phyloP scores from a whole-genome alignment of 2,329 filamentous ascomycete species.

The Trichoderma sp. region DNA sequence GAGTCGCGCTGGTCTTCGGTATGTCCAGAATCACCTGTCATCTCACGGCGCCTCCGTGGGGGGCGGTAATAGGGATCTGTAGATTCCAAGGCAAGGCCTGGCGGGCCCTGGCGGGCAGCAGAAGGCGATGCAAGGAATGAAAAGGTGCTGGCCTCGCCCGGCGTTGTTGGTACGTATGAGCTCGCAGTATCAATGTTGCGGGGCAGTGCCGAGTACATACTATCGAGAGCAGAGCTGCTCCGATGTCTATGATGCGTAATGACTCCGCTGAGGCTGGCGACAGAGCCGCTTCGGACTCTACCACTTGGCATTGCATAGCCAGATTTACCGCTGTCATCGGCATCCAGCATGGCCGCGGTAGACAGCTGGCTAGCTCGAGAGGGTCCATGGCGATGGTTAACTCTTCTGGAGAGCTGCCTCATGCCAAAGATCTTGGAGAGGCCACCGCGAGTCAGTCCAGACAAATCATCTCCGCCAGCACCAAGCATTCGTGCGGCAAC shows the following conservation, averaged over 20 bases:
- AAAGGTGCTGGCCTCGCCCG: conserved; percentile 70
- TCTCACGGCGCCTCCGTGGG: conserved; percentile 71
- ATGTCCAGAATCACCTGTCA: conserved; percentile 48
- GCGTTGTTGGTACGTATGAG: conserved; percentile 73
- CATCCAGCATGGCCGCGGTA: conserved; percentile 76
- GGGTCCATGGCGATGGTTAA: conserved; percentile 63
- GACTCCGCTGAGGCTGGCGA: conserved; percentile 59
- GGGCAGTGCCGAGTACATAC: conserved; percentile 47
- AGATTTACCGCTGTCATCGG: conserved; percentile 67
- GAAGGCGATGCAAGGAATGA: conserved; percentile 69
- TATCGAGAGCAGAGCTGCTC: conserved; percentile 61
- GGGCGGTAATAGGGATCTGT: conserved; percentile 88
- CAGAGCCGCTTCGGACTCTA: conserved; percentile 64
- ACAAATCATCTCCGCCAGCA: conserved; percentile 74
- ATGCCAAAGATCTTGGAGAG: conserved; percentile 90
- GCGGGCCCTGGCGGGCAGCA: conserved; percentile 52
- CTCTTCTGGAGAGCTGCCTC: conserved; percentile 79
- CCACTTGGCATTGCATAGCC: conserved; percentile 60
- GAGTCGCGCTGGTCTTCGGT: conserved; percentile 41
- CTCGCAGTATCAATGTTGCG: conserved; percentile 63
- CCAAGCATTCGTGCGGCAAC: conserved; percentile 81
- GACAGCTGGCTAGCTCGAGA: conserved; percentile 83
- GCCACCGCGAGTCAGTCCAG: conserved; percentile 75
- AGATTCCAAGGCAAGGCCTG: conserved; percentile 51
- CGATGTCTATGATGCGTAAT: conserved; percentile 51